Evolutionary conservation across 2,329 filamentous ascomycete species (phyloP), one percentile per base, ranked within the genome.

Genomic region (Colletotrichum viniferum): DNA sequence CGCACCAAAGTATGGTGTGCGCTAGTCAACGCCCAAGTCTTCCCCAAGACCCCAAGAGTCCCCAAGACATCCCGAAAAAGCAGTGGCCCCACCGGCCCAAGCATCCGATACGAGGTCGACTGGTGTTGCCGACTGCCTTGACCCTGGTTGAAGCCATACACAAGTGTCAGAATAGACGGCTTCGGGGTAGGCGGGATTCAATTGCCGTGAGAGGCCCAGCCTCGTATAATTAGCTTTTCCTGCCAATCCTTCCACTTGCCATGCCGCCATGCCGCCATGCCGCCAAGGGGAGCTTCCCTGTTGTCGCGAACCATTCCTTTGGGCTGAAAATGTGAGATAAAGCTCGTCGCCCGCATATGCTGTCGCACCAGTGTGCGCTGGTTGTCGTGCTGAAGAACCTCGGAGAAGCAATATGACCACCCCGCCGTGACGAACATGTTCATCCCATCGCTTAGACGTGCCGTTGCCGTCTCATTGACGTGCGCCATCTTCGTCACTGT

Each of bases 91-190:
- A 72, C 73, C 8, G 28, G 16, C 36, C 56, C 56, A 52, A 69
- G 24, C 56, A 48, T 36, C 28, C 61, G 62, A 74, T 74, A 74
- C 73, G 73, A 74, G 73, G 69, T 74, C 36, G 12, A 24, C 30
- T 28, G 55, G 55, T 43, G 52, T 32, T 43, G 66, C 66, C 48
- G 24, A 69, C 66, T 30, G 32, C 34, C 43, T 36, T 21, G 16
- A 60, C 60, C 66, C 34, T 32, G 55, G 34, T 26, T 48, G 55
- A 69, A 26, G 66, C 66, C 55, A 43, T 69, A 60, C 66, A 3
- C 13, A 60, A 58, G 43, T 28, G 65, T 32, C 34, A 52, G 13
- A 38, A 68, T 34, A 28, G 4, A 13, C 12, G 34, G 56, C 63
- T 66, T 36, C 68, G 62, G 32, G n/a, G 60, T 30, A 38, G 52